Percentiles rank a stretch among this genome's conserved stretches.
phyloP scores from a whole-genome alignment of 805 yeast species.

The Debaryomyces hansenii region DNA sequence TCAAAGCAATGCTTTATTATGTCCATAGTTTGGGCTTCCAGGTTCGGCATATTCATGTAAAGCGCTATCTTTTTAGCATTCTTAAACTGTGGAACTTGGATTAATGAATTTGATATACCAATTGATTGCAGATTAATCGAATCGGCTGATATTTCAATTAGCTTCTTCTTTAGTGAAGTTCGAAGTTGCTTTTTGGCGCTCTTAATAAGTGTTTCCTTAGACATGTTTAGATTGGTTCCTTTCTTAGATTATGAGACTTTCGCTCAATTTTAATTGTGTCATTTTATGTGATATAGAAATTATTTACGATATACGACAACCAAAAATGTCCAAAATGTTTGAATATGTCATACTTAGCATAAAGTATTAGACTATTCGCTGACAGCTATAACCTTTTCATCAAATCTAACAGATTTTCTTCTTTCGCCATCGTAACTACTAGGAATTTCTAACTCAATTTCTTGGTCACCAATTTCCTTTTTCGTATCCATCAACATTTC shows the following conservation, averaged over 20 bases:
- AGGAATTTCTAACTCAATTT: slow-evolving; percentile 47
- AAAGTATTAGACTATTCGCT: slow-evolving; percentile 1
- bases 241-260: too few species aligned
- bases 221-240: neutral
- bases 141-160: slow-evolving; percentile 14
- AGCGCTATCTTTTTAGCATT: slow-evolving; percentile 55
- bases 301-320: too few species aligned
- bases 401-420: slow-evolving; percentile 67
- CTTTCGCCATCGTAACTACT: slow-evolving; percentile 39
- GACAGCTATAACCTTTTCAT: slow-evolving; percentile 59
- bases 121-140: slow-evolving; percentile 25
- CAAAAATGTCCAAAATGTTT: too few species aligned
- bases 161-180: slow-evolving; percentile 19
- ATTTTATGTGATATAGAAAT: too few species aligned
- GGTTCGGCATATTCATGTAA: slow-evolving; percentile 73
- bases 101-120: slow-evolving; percentile 18
- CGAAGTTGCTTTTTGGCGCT: slow-evolving; percentile 27
- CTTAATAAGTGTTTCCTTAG: slow-evolving; percentile 1
- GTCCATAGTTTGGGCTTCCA: slow-evolving; percentile 63
- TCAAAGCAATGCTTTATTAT: slow-evolving; percentile 55
- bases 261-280: too few species aligned
- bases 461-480: slow-evolving; percentile 40
- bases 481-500: slow-evolving; percentile 46
- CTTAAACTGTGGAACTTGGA: slow-evolving; percentile 34
- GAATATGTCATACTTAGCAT: too few species aligned